Base-by-base conservation (phyloP, 208 protist species). In the Leishmania tropica region DNA sequence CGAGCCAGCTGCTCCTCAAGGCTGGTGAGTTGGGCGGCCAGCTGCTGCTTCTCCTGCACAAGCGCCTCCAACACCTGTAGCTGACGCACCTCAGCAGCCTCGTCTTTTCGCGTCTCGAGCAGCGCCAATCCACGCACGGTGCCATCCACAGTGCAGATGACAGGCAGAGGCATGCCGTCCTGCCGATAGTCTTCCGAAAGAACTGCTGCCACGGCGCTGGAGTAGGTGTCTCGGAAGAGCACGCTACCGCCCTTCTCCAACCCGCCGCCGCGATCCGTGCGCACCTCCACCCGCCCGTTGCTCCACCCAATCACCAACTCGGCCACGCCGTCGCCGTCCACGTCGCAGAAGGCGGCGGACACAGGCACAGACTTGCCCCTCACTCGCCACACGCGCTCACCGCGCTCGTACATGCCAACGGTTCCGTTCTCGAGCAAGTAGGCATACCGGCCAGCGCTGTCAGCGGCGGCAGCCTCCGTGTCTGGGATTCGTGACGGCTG, bases 351-450 rank as follows among this genome's bases (percentile, higher is more conserved):
- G 42, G 85, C 90, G 42, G 98, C 92, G 4, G 93, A 89, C 8
- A 94, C 90, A 4, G 98, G 95, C 45, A 83, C 80, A 37, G 92
- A 84, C 64, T 95, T 95, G 31, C 89, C 94, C 76, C 98, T 98
- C 37, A 93, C 86, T 53, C 95, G 91, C 96, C 96, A 99, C 42
- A 97, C 51, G 28, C 96, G 91, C 81, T 93, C 94, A 7, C 70
- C 81, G 7, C 83, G 60, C 68, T 96, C 80, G 87, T 99, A 99
- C 15, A 99, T 86, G 70, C 98, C 98, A 21, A 99, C 88, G 0
- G 95, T 99, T 72, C 97, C 97, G 83, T 98, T 99, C 60, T 87
- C 88, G 2, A 99, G 88, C 47, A 96, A 85, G 77, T 98, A 99
- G 17, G 89, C 98, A 81, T 98, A 99, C 53, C 86, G 83, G 54